Evolutionary conservation across 1,284 basidiomycete species (phyloP), one percentile per base, ranked within the genome.

Genomic region (Acaromyces ingoldii): DNA sequence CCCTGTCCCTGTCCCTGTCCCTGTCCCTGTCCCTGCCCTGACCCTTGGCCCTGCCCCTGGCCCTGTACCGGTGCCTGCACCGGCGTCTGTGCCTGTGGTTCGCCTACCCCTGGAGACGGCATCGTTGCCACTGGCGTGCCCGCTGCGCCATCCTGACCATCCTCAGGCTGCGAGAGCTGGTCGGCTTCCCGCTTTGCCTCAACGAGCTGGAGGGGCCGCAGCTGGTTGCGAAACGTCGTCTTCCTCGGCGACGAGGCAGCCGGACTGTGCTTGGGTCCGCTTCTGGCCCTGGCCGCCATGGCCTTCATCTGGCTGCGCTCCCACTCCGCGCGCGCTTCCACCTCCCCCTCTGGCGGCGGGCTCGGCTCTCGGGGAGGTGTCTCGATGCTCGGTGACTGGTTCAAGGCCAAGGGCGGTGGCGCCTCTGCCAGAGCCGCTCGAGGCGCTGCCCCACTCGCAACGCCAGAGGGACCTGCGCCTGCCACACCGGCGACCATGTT

Each of bases 301-400:
- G 54, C 60, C 54, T 62, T 62, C 58, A 64, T 62, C 38, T 58
- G 59, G 22, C 62, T 60, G n/a, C 67, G 57, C 43, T 71, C 70
- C 70, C 70, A 72, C 34, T 71, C 69, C 24, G 70, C 68, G 25
- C 65, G 55, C 17, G 70, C 70, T 40, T 73, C 70, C 6, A 72
- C 58, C 43, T 73, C 70, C 34, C 70, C 70, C 17, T 72, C 69
- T 4, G 69, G 70, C 17, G 70, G 70, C 24, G 69, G 67, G 41
- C 65, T 66, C 6, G 66, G 56, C 52, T 66, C 67, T 10, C 58
- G 51, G 1, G 63, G 60, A 1, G 51, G 51, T 34, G 60, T 58
- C 25, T 68, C 66, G 11, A 42, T 28, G 22, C 44, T 41, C 2
- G 38, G 30, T 1, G 49, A 33, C 22, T 22, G 34, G 24, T 9